Evolutionary conservation across 2,329 filamentous ascomycete genomes (phyloP), one percentile per base, ranked within the genome.

Genomic region (Aspergillus proliferans): DNA sequence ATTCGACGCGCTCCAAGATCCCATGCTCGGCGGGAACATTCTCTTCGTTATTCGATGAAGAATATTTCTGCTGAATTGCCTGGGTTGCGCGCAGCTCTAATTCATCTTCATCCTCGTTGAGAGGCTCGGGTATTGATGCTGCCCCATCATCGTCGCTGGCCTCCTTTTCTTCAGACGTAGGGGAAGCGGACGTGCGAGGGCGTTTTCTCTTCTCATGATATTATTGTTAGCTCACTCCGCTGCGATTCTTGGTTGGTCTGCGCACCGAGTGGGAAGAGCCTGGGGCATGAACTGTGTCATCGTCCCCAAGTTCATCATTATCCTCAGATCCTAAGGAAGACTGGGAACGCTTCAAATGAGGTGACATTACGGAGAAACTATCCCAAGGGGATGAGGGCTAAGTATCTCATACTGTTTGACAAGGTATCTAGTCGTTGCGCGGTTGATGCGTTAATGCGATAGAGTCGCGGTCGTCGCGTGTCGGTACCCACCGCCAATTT

Each of bases 1-100:
- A 94, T 34, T 84, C 86, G 48, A 97, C 86, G 54, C 85, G 85
- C 67, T 95, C 86, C 43, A 97, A 86, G 47, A 97, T 92, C 1
- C 89, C 91, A 58, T 87, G 85, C 36, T 94, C 86, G 0, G 88
- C 85, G 1, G 86, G 81, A 36, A 82, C 77, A 58, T 95, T 96
- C 19, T 87, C 78, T 10, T 81, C 80, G 47, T 80, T 69, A 34
- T 68, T 71, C 28, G 68, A 61, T 41, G 74, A 68, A 47, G 66
- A 67, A 60, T 74, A 76, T 54, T 72, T 76, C 47, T 76, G 62
- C 47, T 71, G 75, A 21, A 88, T 73, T 24, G 79, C 78, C 62
- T 87, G 83, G 8, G 83, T 87, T 24, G 84, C 84, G 45, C 77
- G 75, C 46, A 80, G 68, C 59, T 87, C 84, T 57, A 70, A 53